Evolutionary conservation across 805 yeast species (phyloP).

Genomic region (Hanseniaspora valbyensis): DNA sequence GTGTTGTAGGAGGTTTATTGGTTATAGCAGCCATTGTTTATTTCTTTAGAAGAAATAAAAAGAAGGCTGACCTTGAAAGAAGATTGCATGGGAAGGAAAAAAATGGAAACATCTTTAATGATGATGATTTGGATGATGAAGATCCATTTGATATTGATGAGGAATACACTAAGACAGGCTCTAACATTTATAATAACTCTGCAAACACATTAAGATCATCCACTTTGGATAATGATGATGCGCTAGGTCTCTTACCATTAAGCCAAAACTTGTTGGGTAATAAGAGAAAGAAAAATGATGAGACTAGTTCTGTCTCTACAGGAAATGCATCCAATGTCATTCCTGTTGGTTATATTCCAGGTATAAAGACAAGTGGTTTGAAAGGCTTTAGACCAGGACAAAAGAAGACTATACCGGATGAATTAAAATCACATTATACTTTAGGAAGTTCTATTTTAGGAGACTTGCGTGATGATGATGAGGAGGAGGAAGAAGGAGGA

Average conservation of each 20-base stretch:
- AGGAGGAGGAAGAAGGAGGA: conserved; percentile 7
- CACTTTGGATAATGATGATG: conserved; percentile 18
- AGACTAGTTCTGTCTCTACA: conserved; percentile 16
- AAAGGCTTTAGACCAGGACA: conserved; percentile 10
- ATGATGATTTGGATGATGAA: conserved; percentile 24
- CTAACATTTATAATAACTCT: neutral
- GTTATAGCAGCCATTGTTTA: conserved; percentile 31
- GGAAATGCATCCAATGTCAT: conserved; percentile 75
- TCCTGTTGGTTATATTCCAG: conserved; percentile 90
- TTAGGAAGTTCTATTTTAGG: conserved; percentile 37
- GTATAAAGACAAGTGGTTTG: conserved; percentile 47
- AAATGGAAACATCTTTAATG: conserved; percentile 14
- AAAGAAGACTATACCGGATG: conserved; percentile 18
- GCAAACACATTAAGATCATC: conserved; percentile 18
- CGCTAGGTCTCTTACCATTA: conserved; percentile 2
- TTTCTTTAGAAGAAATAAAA: conserved; percentile 36
- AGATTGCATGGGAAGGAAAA: conserved; percentile 26
- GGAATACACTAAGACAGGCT: neutral
- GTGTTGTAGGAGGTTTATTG: conserved; percentile 37
- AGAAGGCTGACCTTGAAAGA: conserved; percentile 29
- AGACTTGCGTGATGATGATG: conserved; percentile 28
- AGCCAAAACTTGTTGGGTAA: neutral
- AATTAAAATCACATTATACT: conserved; percentile 29
- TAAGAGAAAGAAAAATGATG: conserved; percentile 8
- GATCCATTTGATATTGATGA: conserved; percentile 18